These are phyloP conservation scores for Hypoxylon sp. DNA, from an alignment of 2,329 filamentous ascomycete genomes.

Conservation along the genomic window DNA sequence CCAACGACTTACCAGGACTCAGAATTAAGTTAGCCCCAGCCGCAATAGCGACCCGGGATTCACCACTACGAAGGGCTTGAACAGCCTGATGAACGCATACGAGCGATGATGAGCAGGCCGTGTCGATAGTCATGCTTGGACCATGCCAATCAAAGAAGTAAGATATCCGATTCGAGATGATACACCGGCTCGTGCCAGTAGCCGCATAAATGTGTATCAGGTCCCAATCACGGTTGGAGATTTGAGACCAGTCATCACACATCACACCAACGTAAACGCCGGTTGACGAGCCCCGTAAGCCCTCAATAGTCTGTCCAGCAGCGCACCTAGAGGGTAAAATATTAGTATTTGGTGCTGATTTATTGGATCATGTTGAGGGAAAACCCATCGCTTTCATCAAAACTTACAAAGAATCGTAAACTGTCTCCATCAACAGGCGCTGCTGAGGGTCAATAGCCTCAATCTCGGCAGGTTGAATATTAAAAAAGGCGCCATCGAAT, in stretches of 20 bases:
- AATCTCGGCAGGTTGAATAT: slow-evolving; percentile 10
- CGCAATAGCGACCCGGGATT: slow-evolving; percentile 18
- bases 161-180: slow-evolving; percentile 18
- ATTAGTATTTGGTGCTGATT: too few relatives aligned
- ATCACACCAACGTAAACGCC: slow-evolving; percentile 6
- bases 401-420: slow-evolving; percentile 8
- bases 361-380: too few relatives aligned
- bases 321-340: too few relatives aligned
- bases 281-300: background rate
- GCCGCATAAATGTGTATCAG: slow-evolving; percentile 3
- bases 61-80: slow-evolving; percentile 9
- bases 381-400: too few relatives aligned
- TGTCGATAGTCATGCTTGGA: slow-evolving; percentile 17
- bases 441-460: background rate
- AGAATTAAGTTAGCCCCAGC: slow-evolving; percentile 20
- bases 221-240: slow-evolving; percentile 1
- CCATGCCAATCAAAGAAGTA: slow-evolving; percentile 18
- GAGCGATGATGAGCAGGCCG: slow-evolving; percentile 15
- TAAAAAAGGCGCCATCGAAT: slow-evolving; percentile 20
- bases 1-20: background rate
- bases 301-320: slow-evolving; percentile 10
- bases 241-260: slow-evolving; percentile 3
- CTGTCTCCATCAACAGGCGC: slow-evolving; percentile 1
- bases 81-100: slow-evolving; percentile 29
- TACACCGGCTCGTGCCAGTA: slow-evolving; percentile 1